Base-by-base conservation (phyloP, 768 basidiomycete genomes). In the Trametes maxima region DNA sequence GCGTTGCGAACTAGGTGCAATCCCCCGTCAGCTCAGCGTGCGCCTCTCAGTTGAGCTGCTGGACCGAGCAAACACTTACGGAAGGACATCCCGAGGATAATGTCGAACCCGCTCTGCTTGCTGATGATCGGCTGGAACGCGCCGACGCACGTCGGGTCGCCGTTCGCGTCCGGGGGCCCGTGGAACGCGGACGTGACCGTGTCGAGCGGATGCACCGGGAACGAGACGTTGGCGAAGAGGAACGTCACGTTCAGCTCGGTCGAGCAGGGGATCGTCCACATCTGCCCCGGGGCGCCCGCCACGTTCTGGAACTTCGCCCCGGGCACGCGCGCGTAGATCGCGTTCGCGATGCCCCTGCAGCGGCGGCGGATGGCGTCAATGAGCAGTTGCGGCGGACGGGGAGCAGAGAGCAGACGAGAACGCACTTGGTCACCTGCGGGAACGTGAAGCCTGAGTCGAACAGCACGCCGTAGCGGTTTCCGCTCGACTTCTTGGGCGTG, bases 41-140 rank as follows among this genome's bases (percentile, higher is more conserved):
- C 17, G 22, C 13, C 19, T 51, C 19, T 56, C 19, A 65, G 62
- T n/a, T 11, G 7, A 17, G 43, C 28, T 12, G 24, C 11, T 2
- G 19, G 22, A 21, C 46, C 19, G 12, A 7, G 11, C 14, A 39
- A 17, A 49, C 1, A 72, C 76, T 49, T 54, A 77, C 76, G 65
- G 70, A 78, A 78, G 13, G 70, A 68, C 69, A 74, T 74, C 42
- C 76, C 76, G 16, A 78, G 65, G 57, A 76, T 72, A 60, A 73
- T 66, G 61, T 77, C 76, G 55, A 76, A 28, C 40, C 54, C 21
- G 37, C 49, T 2, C 65, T 59, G n/a, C 56, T 51, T 65, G 21
- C 48, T 52, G 33, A 64, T 58, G 57, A 71, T 74, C 4, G 75
- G 73, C 65, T 74, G 76, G 71, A 76, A 77, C 59, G 74, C 64